A percentile compares a stretch with the other conserved stretches of the same genome.
Evolutionary conservation across 2,329 filamentous ascomycete species (phyloP).

Genomic region (Hypoxylon sp.): DNA sequence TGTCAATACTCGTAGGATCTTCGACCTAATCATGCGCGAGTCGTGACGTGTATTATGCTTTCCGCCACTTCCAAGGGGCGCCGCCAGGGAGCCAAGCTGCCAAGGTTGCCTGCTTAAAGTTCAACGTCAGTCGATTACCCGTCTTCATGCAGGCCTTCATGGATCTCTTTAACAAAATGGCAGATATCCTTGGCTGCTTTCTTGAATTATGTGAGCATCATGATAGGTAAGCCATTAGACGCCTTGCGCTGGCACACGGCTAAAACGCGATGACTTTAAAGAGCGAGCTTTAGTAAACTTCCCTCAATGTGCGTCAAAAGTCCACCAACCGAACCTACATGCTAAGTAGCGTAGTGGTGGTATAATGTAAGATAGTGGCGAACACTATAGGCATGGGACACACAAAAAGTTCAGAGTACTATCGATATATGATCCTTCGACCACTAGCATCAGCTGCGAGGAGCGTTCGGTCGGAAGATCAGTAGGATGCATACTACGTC

Average conservation of each 20-base stretch:
- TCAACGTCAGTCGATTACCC: neutral
- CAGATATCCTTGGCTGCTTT: neutral
- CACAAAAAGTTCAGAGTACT: too few relatives aligned
- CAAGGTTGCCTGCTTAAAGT: constrained; percentile 3
- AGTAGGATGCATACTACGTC: constrained; percentile 13
- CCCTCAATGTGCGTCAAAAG: neutral
- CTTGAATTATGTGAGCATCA: neutral
- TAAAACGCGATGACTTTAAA: neutral
- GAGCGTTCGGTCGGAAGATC: constrained; percentile 43
- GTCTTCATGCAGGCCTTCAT: constrained; percentile 4
- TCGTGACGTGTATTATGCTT: constrained; percentile 10
- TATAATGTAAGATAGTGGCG: constrained; percentile 52
- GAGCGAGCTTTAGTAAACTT: neutral
- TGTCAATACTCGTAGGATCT: neutral
- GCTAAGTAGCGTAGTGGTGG: neutral
- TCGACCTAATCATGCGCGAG: neutral
- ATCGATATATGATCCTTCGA: too few relatives aligned
- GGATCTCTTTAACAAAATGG: neutral
- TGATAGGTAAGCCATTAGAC: neutral
- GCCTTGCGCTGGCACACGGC: neutral
- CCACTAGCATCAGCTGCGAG: neutral
- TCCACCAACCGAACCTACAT: neutral
- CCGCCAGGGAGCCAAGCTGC: constrained; percentile 13
- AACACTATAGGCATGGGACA: neutral
- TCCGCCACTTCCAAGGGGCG: neutral